phyloP scores from a whole-genome alignment of 768 basidiomycete genomes.

The Collybia sordida region DNA sequence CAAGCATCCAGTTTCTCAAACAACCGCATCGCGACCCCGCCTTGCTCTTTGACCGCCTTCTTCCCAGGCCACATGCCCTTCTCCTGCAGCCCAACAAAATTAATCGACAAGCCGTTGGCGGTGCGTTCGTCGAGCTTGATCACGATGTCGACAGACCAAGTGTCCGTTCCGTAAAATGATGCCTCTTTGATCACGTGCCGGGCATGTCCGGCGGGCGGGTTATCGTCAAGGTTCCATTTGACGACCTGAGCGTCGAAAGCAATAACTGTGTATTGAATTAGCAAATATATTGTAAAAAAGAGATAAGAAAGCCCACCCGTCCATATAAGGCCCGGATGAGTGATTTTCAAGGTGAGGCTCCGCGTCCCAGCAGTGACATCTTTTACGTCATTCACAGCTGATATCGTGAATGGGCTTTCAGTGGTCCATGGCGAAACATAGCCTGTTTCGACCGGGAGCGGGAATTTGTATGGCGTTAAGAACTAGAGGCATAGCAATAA shows the following conservation, averaged over 20 bases:
- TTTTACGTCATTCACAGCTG: constrained; percentile 53
- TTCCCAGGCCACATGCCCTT: constrained; percentile 85
- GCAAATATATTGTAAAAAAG: background rate
- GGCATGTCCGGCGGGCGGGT: constrained; percentile 71
- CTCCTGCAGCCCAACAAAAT: constrained; percentile 84
- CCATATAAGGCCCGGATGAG: constrained; percentile 86
- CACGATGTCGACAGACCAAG: constrained; percentile 73
- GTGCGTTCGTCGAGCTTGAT: constrained; percentile 47
- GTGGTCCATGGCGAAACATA: constrained; percentile 54
- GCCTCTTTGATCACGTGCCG: constrained; percentile 93
- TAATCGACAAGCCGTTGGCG: constrained; percentile 47
- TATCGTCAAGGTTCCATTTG: constrained; percentile 77
- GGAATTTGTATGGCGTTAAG: constrained; percentile 80
- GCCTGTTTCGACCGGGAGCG: constrained; percentile 47
- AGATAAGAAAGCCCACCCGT: constrained; percentile 45
- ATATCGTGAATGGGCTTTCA: constrained; percentile 48
- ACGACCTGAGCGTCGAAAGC: constrained; percentile 92
- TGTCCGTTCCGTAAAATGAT: constrained; percentile 77
- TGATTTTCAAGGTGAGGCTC: constrained; percentile 63
- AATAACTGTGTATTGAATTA: constrained; percentile 48
- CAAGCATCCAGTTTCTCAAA: constrained; percentile 77
- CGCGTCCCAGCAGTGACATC: constrained; percentile 63
- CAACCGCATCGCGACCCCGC: constrained; percentile 63
- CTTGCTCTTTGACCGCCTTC: constrained; percentile 44
- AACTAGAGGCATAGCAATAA: constrained; percentile 64